Percentiles rank a stretch among this genome's conserved stretches.
phyloP scores from a whole-genome alignment of 352 stramenopile species.

The Globisporangium polare region DNA sequence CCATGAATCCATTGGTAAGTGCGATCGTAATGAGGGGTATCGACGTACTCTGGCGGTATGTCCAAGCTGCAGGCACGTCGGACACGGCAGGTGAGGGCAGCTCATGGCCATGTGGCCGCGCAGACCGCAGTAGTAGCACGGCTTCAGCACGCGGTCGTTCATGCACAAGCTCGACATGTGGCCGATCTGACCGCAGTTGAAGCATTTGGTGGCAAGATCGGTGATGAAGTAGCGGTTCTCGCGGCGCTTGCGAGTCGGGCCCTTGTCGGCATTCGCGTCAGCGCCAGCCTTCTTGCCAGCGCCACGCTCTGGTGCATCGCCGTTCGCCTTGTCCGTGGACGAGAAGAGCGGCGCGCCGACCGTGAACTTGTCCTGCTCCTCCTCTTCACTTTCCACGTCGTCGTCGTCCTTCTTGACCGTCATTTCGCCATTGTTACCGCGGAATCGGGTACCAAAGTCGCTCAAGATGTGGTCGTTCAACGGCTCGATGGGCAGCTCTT shows the following conservation, averaged over 20 bases:
- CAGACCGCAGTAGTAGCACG: constrained; percentile 79
- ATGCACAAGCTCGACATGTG: constrained; percentile 75
- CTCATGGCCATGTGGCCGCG: constrained; percentile 64
- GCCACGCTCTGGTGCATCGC: constrained; percentile 11
- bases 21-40: background rate
- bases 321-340: constrained; percentile 13
- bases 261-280: constrained; percentile 19
- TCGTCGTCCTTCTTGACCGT: constrained; percentile 42
- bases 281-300: constrained; percentile 20
- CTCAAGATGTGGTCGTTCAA: constrained; percentile 85
- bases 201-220: constrained; percentile 82
- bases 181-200: constrained; percentile 75
- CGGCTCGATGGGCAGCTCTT: constrained; percentile 66
- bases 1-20: background rate
- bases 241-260: constrained; percentile 35
- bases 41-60: constrained; percentile 52
- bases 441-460: constrained; percentile 73
- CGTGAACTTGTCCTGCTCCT: constrained; percentile 28
- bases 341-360: constrained; percentile 54
- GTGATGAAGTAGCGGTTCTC: constrained; percentile 82
- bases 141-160: constrained; percentile 64
- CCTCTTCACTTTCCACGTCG: constrained; percentile 21
- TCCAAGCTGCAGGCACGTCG: constrained; percentile 60
- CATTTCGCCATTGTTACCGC: constrained; percentile 44
- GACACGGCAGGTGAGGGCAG: constrained; percentile 67